Base-by-base conservation (phyloP, 225 moss, liverwort and hornwort species). In the Lunularia cruciata region DNA sequence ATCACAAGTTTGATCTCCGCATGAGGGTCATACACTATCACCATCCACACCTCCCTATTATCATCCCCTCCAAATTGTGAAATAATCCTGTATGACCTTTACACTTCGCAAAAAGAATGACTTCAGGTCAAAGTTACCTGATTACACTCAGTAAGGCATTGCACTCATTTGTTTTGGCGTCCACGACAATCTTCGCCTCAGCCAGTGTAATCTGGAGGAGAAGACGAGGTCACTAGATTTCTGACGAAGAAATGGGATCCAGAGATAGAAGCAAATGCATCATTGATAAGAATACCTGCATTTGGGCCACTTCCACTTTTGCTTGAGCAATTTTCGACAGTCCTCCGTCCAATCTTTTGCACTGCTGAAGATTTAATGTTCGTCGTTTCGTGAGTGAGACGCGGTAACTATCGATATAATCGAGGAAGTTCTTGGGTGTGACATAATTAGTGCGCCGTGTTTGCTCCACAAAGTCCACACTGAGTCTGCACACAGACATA, bases 281-380 rank as follows among this genome's bases (percentile, higher is more conserved):
- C n/a, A n/a, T n/a, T n/a, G n/a, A n/a, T n/a, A n/a, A n/a, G n/a
- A n/a, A n/a, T 79, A 91, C 95, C 76, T 92, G 92, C 68, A 92
- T 73, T 39, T 87, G 79, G 0, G 79, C 73, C 30, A 95, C 95
- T 61, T 92, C 95, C 23, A 65, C 30, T 72, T 78, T 72, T 11
- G 92, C 95, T 79, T 95, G 95, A 20, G 91, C 91, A 60, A 95
- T 92, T 60, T 95, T 95, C 33, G 92, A 86, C 0, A 95, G 45
- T 1, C 95, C 95, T 25, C 92, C 92, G 7, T 95, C 89, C 1
- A 95, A 73, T 0, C 92, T 72, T 25, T 83, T 92, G 16, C 79
- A 88, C 65, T 88, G 83, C 2, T 87, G 68, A 0, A 39, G 72
- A n/a, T 92, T 92, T 39, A 85, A 72, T 53, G 83, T 79, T 11